A percentile compares a stretch with the other conserved stretches of the same genome.
Evolutionary conservation across 139 green algal species (phyloP).

Genomic region (Chlamydomonas schloesseri): DNA sequence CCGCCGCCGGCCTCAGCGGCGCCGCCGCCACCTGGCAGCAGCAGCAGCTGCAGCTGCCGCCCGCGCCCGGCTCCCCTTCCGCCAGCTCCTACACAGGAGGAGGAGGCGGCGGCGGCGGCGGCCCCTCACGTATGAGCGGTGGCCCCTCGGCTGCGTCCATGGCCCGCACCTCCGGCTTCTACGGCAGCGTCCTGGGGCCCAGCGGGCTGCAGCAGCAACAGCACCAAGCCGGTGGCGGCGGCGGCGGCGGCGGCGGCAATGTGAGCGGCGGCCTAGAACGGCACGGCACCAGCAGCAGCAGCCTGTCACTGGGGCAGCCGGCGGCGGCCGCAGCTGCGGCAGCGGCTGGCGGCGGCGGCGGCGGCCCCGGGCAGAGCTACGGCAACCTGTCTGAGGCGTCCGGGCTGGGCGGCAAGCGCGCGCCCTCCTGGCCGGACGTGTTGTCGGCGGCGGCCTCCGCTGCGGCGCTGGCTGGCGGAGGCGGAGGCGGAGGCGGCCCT

Average conservation of each 20-base stretch:
- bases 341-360: background rate
- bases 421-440: conserved; percentile 28
- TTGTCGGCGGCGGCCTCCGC: too few species aligned
- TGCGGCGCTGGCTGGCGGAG: background rate
- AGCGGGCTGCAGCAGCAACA: too few species aligned
- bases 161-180: too few species aligned
- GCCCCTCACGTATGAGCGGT: background rate
- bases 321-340: background rate
- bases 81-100: too few species aligned
- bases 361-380: background rate
- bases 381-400: conserved; percentile 25
- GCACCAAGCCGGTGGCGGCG: background rate
- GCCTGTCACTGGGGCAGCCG: conserved; percentile 23
- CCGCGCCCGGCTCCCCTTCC: too few species aligned
- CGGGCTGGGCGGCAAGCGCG: background rate
- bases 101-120: too few species aligned
- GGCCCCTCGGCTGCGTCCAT: background rate
- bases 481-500: too few species aligned
- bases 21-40: too few species aligned
- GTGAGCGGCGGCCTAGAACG: background rate
- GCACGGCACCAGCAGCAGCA: background rate
- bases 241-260: background rate
- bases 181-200: too few species aligned
- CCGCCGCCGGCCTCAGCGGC: too few species aligned
- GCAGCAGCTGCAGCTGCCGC: too few species aligned